Evolutionary conservation across 1,139 yeast species (phyloP).

Genomic region (Oligophagozyma castellii): DNA sequence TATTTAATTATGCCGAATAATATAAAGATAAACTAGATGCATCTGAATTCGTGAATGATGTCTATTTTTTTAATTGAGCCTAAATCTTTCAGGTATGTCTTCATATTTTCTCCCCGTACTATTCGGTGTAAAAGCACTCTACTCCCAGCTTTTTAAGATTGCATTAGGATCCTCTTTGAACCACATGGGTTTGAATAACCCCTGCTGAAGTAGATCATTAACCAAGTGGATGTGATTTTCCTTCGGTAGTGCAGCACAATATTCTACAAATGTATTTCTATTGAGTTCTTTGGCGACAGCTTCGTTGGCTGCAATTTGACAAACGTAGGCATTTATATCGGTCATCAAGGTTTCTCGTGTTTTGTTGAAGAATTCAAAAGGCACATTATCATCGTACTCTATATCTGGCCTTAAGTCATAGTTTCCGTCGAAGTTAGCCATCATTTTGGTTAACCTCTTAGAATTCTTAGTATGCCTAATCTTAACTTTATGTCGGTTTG

Average conservation of each 20-base stretch:
- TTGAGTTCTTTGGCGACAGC: conserved; percentile 8
- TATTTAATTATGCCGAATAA: too few species aligned
- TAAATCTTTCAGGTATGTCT: too few species aligned
- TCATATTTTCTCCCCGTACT: too few species aligned
- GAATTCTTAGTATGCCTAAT: conserved; percentile 19
- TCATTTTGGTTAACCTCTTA: conserved; percentile 12
- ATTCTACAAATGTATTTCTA: conserved; percentile 7
- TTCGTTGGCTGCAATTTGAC: conserved; percentile 16
- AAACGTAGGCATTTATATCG: conserved; percentile 15
- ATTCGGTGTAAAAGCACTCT: too few species aligned
- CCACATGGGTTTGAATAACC: conserved; percentile 12
- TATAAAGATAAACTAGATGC: too few species aligned
- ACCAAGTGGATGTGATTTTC: conserved; percentile 8
- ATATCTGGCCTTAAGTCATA: too few species aligned
- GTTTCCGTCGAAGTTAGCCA: conserved; percentile 11
- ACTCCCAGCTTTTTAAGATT: conserved; percentile 11
- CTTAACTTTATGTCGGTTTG: too few species aligned
- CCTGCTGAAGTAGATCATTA: conserved; percentile 7
- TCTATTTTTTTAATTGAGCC: too few species aligned
- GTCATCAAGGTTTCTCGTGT: conserved; percentile 7
- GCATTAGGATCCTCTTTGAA: conserved; percentile 13
- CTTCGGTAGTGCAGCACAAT: conserved; percentile 6
- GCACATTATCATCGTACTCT: conserved; percentile 8
- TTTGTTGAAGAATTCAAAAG: conserved; percentile 5
- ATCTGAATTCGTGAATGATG: too few species aligned